Conservation (phyloP, 2,329 filamentous ascomycete genomes). For the Trichoderma asperellum region DNA sequence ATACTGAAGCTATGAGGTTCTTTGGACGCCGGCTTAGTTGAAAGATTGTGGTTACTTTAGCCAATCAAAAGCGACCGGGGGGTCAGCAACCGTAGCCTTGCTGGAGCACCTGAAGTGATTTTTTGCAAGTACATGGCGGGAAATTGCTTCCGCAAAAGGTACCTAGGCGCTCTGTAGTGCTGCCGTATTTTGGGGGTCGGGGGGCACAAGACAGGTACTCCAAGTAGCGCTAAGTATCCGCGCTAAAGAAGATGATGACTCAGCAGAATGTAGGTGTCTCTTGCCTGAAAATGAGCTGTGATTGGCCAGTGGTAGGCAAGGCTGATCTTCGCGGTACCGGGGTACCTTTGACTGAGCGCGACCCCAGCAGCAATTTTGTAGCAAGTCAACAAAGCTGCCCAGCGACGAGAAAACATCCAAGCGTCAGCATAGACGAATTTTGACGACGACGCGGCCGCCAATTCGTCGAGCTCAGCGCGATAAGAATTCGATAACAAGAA, state of each 20-base stretch:
- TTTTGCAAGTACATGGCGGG: background rate
- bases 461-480: background rate
- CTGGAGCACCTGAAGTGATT: background rate
- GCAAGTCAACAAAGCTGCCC: constrained; percentile 29
- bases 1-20: constrained; percentile 43
- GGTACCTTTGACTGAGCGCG: constrained; percentile 26
- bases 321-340: constrained; percentile 22
- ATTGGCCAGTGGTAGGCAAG: constrained; percentile 18
- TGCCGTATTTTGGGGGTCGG: background rate
- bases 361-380: constrained; percentile 28
- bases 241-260: background rate
- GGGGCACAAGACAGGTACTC: background rate
- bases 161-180: background rate
- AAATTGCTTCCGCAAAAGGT: background rate
- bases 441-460: background rate
- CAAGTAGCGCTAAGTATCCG: background rate
- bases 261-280: background rate
- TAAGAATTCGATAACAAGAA: background rate
- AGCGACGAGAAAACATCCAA: constrained; percentile 22
- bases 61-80: constrained; percentile 26
- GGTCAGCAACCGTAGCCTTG: constrained; percentile 29
- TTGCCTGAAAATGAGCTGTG: background rate
- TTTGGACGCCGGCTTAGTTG: constrained; percentile 38
- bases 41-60: constrained; percentile 41
- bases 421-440: background rate